Conservation (phyloP, 1,284 basidiomycete genomes). For the Lentinula novae-zelandiae region DNA sequence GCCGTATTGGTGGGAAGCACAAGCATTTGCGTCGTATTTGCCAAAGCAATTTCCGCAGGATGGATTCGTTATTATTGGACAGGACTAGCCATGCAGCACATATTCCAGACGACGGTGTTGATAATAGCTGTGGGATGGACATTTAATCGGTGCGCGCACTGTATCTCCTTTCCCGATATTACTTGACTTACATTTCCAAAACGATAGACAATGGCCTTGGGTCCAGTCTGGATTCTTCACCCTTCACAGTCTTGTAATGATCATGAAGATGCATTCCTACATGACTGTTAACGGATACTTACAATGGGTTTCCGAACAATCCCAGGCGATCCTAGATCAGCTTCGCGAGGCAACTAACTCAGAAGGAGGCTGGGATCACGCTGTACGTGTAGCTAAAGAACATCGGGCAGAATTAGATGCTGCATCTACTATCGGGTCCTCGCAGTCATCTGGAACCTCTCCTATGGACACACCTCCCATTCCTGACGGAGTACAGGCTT, state of each 20-base stretch:
- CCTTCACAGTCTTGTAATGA: constrained; percentile 86
- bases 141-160: constrained; percentile 57
- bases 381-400: constrained; percentile 45
- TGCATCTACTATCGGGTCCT: constrained; percentile 21
- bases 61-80: constrained; percentile 78
- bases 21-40: constrained; percentile 80
- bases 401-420: constrained; percentile 33
- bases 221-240: constrained; percentile 96
- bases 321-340: constrained; percentile 36
- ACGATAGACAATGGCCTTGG: constrained; percentile 87
- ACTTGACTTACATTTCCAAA: not conserved
- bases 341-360: constrained; percentile 46
- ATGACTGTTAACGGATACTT: constrained; percentile 87
- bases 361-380: constrained; percentile 60
- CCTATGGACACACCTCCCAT: constrained; percentile 29
- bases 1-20: constrained; percentile 77
- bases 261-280: constrained; percentile 98
- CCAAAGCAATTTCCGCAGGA: constrained; percentile 69
- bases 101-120: constrained; percentile 70
- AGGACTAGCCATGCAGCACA: constrained; percentile 76
- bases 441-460: constrained; percentile 20
- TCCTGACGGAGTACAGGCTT: constrained; percentile 38
- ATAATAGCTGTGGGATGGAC: constrained; percentile 79
- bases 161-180: constrained; percentile 1
- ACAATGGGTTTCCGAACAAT: constrained; percentile 49